Evolutionary conservation across 2,329 filamentous ascomycete genomes (phyloP).

Genomic region (Furcasterigmium furcatum): DNA sequence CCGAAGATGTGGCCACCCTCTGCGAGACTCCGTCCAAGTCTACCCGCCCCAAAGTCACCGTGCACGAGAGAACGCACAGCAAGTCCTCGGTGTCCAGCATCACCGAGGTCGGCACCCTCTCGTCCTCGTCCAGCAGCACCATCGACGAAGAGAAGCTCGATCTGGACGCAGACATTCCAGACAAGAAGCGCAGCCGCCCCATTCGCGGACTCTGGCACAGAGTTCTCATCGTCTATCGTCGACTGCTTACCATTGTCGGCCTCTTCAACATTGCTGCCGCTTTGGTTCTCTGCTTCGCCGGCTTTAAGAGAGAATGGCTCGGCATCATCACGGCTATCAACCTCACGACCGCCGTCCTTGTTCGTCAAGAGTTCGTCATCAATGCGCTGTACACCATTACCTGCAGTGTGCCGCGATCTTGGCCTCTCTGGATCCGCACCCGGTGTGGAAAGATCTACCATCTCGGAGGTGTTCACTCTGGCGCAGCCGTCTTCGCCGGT

Average conservation of each 20-base stretch:
- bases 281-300: slow-evolving; percentile 32
- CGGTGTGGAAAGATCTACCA: slow-evolving; percentile 49
- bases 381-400: slow-evolving; percentile 44
- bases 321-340: slow-evolving; percentile 43
- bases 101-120: slow-evolving; percentile 1
- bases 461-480: slow-evolving; percentile 48
- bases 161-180: slow-evolving; percentile 25
- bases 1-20: background rate
- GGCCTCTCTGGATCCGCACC: slow-evolving; percentile 45
- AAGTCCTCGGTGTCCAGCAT: background rate
- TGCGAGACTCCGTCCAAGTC: background rate
- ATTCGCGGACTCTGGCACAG: slow-evolving; percentile 37
- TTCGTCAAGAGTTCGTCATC: slow-evolving; percentile 51
- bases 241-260: slow-evolving; percentile 51
- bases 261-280: slow-evolving; percentile 47
- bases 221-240: slow-evolving; percentile 51
- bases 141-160: background rate
- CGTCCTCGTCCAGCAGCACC: background rate
- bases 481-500: slow-evolving; percentile 44
- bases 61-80: slow-evolving; percentile 3
- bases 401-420: slow-evolving; percentile 40
- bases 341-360: slow-evolving; percentile 44
- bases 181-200: slow-evolving; percentile 34
- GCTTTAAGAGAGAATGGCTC: slow-evolving; percentile 29
- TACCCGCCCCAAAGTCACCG: slow-evolving; percentile 6